phyloP scores from a whole-genome alignment of 257 asterid species.

The Solanum piurae region DNA sequence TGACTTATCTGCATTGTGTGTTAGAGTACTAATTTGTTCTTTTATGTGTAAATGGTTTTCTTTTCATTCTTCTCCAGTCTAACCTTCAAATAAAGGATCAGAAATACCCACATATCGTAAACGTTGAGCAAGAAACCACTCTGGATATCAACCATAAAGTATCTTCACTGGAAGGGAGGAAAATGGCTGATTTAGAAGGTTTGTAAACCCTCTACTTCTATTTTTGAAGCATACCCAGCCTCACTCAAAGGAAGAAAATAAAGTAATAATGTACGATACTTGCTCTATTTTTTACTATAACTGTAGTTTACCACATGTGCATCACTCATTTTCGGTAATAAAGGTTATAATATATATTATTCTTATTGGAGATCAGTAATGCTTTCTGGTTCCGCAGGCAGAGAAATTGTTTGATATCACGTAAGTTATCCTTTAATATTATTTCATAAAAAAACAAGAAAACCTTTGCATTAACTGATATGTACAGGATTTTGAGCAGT shows the following conservation, averaged over 20 bases:
- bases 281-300: not conserved
- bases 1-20: not conserved
- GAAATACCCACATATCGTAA: conserved; percentile 81
- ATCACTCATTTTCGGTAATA: not conserved
- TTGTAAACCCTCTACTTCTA: not conserved
- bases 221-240: not conserved
- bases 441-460: not conserved
- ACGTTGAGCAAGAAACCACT: conserved; percentile 41
- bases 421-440: not conserved
- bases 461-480: not conserved
- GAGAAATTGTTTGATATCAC: not conserved
- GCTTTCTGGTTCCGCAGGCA: not conserved
- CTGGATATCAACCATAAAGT: conserved; percentile 20
- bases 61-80: conserved; percentile 26
- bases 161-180: conserved; percentile 38
- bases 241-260: not conserved
- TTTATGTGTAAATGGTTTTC: conserved; percentile 3
- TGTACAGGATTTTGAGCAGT: not conserved
- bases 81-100: conserved; percentile 45
- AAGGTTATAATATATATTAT: not conserved
- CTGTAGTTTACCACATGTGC: not conserved
- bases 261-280: not conserved
- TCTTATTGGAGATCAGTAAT: not conserved
- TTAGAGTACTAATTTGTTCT: conserved; percentile 1
- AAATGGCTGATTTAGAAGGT: conserved; percentile 77